Evolutionary conservation across 2,329 filamentous ascomycete genomes (phyloP).

Genomic region (Monascus ruber): DNA sequence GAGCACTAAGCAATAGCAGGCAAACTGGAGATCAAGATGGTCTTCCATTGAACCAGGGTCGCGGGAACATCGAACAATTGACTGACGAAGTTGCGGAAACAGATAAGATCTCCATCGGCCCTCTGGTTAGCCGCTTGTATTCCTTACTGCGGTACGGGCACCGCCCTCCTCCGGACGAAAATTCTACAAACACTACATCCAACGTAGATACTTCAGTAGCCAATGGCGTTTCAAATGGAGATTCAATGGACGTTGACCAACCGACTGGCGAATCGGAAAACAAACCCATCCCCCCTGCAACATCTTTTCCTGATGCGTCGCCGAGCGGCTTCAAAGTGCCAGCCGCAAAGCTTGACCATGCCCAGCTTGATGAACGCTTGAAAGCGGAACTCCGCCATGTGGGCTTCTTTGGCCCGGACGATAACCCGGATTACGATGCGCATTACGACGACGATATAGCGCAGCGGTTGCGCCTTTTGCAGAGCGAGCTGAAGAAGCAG

Average conservation of each 20-base stretch:
- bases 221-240: slow-evolving; percentile 28
- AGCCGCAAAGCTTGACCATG: slow-evolving; percentile 69
- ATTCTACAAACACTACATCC: slow-evolving; percentile 44
- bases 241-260: slow-evolving; percentile 39
- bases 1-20: slow-evolving; percentile 60
- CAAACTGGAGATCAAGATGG: slow-evolving; percentile 51
- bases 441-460: slow-evolving; percentile 92
- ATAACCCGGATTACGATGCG: slow-evolving; percentile 68
- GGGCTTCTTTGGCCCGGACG: slow-evolving; percentile 65
- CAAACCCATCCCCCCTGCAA: slow-evolving; percentile 52
- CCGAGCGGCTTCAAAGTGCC: slow-evolving; percentile 70
- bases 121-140: slow-evolving; percentile 70
- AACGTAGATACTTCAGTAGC: slow-evolving; percentile 35
- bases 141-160: slow-evolving; percentile 69
- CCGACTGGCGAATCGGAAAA: slow-evolving; percentile 37
- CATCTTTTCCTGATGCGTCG: slow-evolving; percentile 66
- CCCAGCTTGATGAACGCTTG: slow-evolving; percentile 77
- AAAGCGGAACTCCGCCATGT: slow-evolving; percentile 86
- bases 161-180: slow-evolving; percentile 42
- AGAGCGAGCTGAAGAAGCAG: slow-evolving; percentile 69
- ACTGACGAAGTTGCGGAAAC: slow-evolving; percentile 78
- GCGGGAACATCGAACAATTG: slow-evolving; percentile 77
- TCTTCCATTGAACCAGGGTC: slow-evolving; percentile 66
- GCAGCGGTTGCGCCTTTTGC: slow-evolving; percentile 73
- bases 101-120: slow-evolving; percentile 79